phyloP scores from a whole-genome alignment of 2,329 filamentous ascomycete species.

The Epichloe brachyelytri region DNA sequence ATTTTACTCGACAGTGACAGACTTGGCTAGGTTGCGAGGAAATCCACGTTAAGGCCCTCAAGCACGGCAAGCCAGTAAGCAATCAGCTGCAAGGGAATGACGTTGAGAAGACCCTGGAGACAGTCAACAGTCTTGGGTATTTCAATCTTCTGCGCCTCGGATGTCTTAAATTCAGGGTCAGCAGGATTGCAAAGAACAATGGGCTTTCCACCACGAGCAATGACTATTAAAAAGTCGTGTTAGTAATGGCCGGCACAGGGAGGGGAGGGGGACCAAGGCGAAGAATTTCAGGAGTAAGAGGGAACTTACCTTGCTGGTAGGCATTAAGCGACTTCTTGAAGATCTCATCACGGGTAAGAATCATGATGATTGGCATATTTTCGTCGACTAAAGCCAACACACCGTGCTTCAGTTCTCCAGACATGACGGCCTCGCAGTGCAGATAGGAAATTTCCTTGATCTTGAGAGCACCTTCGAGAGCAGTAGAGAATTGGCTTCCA shows the following conservation, averaged over 20 bases:
- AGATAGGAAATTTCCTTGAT: slow-evolving; percentile 99
- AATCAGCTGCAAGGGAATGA: slow-evolving; percentile 94
- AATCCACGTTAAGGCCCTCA: slow-evolving; percentile 94
- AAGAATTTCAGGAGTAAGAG: background rate
- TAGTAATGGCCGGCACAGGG: slow-evolving; percentile 7
- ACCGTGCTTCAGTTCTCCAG: slow-evolving; percentile 97
- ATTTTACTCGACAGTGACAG: slow-evolving; percentile 92
- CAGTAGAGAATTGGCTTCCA: slow-evolving; percentile 93
- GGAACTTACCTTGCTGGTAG: slow-evolving; percentile 75
- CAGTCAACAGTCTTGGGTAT: slow-evolving; percentile 91
- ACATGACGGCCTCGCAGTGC: slow-evolving; percentile 99
- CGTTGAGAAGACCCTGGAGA: slow-evolving; percentile 93
- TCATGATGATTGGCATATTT: slow-evolving; percentile 99
- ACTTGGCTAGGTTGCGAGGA: slow-evolving; percentile 97
- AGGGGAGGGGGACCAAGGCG: background rate
- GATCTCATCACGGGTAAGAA: slow-evolving; percentile 86
- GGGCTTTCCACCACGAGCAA: slow-evolving; percentile 87
- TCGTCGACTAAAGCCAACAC: slow-evolving; percentile 95
- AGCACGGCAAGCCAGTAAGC: slow-evolving; percentile 97
- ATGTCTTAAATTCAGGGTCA: slow-evolving; percentile 79
- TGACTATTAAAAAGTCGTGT: slow-evolving; percentile 42
- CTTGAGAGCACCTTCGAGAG: slow-evolving; percentile 93
- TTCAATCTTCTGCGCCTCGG: slow-evolving; percentile 92
- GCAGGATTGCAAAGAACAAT: slow-evolving; percentile 95
- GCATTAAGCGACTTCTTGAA: slow-evolving; percentile 99